Evolutionary conservation across 176 grass and related monocot genomes (phyloP).

Genomic region (Olyra latifolia): DNA sequence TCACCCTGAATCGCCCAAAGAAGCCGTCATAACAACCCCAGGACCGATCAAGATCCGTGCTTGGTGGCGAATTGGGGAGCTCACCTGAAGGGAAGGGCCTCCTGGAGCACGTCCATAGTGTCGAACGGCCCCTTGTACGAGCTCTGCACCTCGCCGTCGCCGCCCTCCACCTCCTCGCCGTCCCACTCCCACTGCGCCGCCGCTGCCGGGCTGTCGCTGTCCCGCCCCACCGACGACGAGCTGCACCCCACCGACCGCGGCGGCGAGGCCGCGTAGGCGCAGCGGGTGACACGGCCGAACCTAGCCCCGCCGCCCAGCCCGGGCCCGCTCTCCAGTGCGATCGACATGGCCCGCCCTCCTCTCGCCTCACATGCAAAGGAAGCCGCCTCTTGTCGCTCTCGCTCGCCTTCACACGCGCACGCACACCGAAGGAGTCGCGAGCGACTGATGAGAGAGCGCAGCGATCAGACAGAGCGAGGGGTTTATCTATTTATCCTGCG

Average conservation of each 20-base stretch:
- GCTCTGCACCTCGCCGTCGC: slow-evolving; percentile 85
- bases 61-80: not conserved
- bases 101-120: slow-evolving; percentile 86
- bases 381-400: slow-evolving; percentile 33
- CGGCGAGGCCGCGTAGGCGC: slow-evolving; percentile 46
- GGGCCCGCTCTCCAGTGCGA: slow-evolving; percentile 56
- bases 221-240: slow-evolving; percentile 62
- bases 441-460: not conserved
- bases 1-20: slow-evolving; percentile 24
- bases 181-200: slow-evolving; percentile 56
- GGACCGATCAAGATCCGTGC: slow-evolving; percentile 35
- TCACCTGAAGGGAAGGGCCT: slow-evolving; percentile 85
- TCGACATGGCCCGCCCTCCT: slow-evolving; percentile 59
- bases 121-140: slow-evolving; percentile 80
- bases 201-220: slow-evolving; percentile 55
- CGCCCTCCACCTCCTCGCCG: slow-evolving; percentile 71
- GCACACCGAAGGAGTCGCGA: slow-evolving; percentile 12
- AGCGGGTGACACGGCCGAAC: slow-evolving; percentile 41
- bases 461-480: not conserved
- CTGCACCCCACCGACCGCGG: slow-evolving; percentile 43
- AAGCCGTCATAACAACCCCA: not conserved
- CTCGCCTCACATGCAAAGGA: slow-evolving; percentile 41
- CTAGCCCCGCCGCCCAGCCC: slow-evolving; percentile 29
- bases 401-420: slow-evolving; percentile 42
- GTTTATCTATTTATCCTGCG: slow-evolving; percentile 1